Evolutionary conservation across 179 eudicot genomes (phyloP).

Genomic region (Pouteria campechiana): DNA sequence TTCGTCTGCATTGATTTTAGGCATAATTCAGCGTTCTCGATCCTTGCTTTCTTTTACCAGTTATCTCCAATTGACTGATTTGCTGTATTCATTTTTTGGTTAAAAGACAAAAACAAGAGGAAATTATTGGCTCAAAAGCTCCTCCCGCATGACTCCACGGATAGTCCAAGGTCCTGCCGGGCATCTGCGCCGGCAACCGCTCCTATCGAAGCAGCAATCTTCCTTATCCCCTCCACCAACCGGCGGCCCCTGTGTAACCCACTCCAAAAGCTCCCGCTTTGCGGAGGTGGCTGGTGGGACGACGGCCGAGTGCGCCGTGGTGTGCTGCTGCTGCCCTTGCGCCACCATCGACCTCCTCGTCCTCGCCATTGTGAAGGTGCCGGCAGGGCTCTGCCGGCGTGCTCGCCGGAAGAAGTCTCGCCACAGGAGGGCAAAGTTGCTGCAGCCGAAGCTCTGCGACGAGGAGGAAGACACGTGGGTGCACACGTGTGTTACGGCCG

Average conservation of each 20-base stretch:
- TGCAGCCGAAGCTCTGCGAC: conserved; percentile 1
- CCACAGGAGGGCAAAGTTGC: conserved; percentile 12
- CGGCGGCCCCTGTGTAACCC: no score
- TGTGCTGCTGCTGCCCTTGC: conserved; percentile 45
- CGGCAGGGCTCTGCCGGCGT: conserved; percentile 34
- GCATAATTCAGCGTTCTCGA: no score
- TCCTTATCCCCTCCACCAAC: conserved; percentile 6
- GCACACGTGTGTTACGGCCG: conserved; percentile 3
- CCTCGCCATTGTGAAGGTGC: conserved; percentile 23
- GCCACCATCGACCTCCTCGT: conserved; percentile 19
- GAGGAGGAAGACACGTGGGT: conserved; percentile 8
- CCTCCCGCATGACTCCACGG: no score
- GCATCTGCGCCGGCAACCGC: conserved; percentile 14
- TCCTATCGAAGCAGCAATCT: neutral
- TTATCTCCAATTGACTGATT: no score
- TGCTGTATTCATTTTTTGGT: no score
- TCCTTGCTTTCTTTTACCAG: no score
- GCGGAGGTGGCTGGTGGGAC: conserved; percentile 43
- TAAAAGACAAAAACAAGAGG: no score
- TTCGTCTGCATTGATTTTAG: no score
- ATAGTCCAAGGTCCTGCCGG: no score
- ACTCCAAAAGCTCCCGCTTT: conserved; percentile 5
- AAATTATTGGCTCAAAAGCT: no score
- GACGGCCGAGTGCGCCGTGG: conserved; percentile 40
- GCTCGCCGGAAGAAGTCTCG: conserved; percentile 18